Base-by-base conservation (phyloP, 768 basidiomycete genomes). In the Lactifluus volemus region DNA sequence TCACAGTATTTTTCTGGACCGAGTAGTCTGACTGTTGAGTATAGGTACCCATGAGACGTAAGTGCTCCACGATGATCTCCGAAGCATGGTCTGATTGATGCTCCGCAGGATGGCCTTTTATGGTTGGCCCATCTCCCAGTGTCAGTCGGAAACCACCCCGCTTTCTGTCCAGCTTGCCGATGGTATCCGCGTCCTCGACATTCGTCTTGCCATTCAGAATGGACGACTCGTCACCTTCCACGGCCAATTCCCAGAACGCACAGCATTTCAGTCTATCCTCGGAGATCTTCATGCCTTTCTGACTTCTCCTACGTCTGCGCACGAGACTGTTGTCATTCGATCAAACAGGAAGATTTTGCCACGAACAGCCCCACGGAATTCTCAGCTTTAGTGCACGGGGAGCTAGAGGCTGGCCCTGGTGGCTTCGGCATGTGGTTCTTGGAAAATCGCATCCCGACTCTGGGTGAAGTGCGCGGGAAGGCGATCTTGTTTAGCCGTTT, bases 401-500 rank as follows among this genome's bases (percentile, higher is more conserved):
- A 85, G 57, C 86, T 96, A 29, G 70, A 72, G 25, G 68, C 68
- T 47, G 81, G 83, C 2, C 80, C 83, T 5, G 82, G 79, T 2
- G 74, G 77, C 17, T 63, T 74, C 47, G 77, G 74, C 21, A 83
- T 90, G 80, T 96, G 91, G 89, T 95, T 82, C 70, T 72, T 96
- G 39, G 82, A 89, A 67, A 88, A 94, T 67, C 77, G 87, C 7
- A 78, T 96, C 56, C 94, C 95, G 2, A 78, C 61, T 1, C 79
- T 97, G 0, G 91, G 89, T 1, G 88, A 95, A 71, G 92, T 88
- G 9, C 76, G 94, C 67, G 93, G 94, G 6, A 91, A 86, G 73
- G 84, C 85, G 9, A 79, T 97, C 36, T 71, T 98, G 76, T 83
- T 96, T 68, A 92, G 89, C 65, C 83, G 94, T 19, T 97, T 97